Evolutionary conservation across 2,329 filamentous ascomycete species (phyloP), one percentile per base, ranked within the genome.

Genomic region (Huntiella abstrusa): DNA sequence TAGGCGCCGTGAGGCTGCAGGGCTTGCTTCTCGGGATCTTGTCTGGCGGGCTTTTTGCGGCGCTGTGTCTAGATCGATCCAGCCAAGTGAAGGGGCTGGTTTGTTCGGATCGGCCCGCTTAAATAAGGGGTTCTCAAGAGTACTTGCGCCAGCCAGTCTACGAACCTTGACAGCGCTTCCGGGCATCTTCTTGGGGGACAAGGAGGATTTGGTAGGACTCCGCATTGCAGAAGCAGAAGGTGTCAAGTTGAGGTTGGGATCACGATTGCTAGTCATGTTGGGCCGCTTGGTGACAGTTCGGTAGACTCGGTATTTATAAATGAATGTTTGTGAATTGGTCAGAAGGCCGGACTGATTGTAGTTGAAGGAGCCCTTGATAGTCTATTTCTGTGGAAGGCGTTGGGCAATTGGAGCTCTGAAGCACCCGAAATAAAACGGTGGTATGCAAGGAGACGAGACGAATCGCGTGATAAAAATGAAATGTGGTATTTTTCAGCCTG

Each of bases 151-250:
- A n/a, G 45, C 46, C 15, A 50, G 34, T 10, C 49, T 41, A 11
- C 45, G 46, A 16, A 51, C 33, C 37, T 51, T 51, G 28, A 48
- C 37, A 17, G 48, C 45, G 22, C 40, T 47, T 22, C 44, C 46
- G 4, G 53, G 51, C 12, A 51, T 52, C 50, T 62, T 64, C 35
- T 51, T 56, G 2, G 60, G 57, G 3, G 60, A 62, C 4, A 51
- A 36, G 5, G 61, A 50, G 1, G 48, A 37, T 47, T 51, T 53
- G 50, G 53, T 13, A 16, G n/a, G 44, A 45, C 55, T 22, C 48
- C 54, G 37, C 2, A 43, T 19, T 17, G 33, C 39, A 5, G n/a
- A 13, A 7, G 37, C 37, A 12, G 45, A 43, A 32, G 53, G 17
- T 36, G 46, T n/a, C 38, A 46, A 22, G 16, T 43, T 41, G 2